Percentiles rank a stretch among this genome's conserved stretches.
Conservation (phyloP, 306 rosid genomes). For the Pyrus communis region DNA sequence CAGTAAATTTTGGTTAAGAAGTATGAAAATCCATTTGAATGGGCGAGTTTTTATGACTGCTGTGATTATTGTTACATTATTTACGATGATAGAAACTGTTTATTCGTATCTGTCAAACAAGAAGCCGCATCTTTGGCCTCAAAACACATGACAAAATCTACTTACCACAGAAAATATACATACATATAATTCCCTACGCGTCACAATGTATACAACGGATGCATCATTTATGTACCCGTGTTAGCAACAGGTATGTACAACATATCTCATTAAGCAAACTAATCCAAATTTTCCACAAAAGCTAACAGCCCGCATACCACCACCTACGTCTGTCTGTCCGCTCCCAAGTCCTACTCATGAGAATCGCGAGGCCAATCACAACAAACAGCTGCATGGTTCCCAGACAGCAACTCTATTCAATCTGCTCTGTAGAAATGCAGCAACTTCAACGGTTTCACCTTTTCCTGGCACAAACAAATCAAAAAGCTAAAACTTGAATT, state of each 20-base stretch:
- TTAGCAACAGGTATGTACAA: constrained; percentile 29
- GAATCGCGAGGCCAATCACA: constrained; percentile 9
- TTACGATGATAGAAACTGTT: no score
- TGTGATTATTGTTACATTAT: no score
- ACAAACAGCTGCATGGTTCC: constrained; percentile 1
- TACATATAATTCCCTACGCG: background rate
- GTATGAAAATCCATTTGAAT: no score
- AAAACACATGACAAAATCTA: background rate
- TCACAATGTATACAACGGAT: constrained; percentile 2
- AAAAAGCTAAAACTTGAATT: background rate
- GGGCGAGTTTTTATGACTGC: no score
- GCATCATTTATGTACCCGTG: background rate
- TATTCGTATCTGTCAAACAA: no score
- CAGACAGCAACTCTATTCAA: constrained; percentile 15
- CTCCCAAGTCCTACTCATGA: constrained; percentile 7
- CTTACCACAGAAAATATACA: background rate
- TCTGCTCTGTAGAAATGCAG: constrained; percentile 66
- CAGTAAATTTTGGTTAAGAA: no score
- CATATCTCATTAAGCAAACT: constrained; percentile 9
- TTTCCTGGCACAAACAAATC: constrained; percentile 40
- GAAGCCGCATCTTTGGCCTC: background rate
- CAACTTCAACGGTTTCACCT: constrained; percentile 57
- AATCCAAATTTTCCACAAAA: constrained; percentile 18
- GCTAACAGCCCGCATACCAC: constrained; percentile 8
- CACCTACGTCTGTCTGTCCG: background rate